These are phyloP conservation scores for Violaceomyces palustris DNA, from an alignment of 1,284 basidiomycete species.

Conservation along the genomic window DNA sequence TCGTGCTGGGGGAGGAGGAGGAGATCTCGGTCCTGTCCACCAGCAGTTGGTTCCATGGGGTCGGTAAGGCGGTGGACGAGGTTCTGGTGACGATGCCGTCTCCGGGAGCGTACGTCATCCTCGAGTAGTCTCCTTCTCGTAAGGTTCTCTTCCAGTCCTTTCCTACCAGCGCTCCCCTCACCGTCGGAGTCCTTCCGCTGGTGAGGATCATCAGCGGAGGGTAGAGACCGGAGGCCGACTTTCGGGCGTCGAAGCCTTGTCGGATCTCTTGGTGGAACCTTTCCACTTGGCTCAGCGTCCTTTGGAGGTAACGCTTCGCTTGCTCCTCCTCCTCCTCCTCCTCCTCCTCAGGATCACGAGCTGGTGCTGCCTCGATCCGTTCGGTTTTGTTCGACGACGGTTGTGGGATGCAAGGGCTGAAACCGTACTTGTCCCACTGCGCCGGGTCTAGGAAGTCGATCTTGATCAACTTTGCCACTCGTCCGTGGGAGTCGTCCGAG, in stretches of 20 bases:
- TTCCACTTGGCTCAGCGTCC: constrained; percentile 27
- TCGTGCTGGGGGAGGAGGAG: not conserved
- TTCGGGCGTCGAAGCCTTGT: constrained; percentile 20
- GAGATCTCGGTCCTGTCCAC: constrained; percentile 11
- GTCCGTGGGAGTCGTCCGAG: constrained; percentile 11
- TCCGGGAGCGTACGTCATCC: constrained; percentile 31
- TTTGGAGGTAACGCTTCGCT: constrained; percentile 17
- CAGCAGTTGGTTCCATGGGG: constrained; percentile 19
- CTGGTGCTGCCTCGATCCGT: constrained; percentile 7
- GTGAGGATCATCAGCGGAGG: constrained; percentile 50
- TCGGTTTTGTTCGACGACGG: too few species aligned
- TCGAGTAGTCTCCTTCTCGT: constrained; percentile 21
- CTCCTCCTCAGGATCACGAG: constrained; percentile 1
- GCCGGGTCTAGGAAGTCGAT: constrained; percentile 31
- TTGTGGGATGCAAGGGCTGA: constrained; percentile 32
- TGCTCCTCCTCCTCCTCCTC: not conserved
- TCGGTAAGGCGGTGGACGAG: constrained; percentile 39
- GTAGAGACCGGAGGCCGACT: constrained; percentile 17
- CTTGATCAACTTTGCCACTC: constrained; percentile 23
- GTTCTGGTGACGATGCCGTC: constrained; percentile 51
- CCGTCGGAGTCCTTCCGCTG: constrained; percentile 44
- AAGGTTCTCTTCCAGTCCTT: constrained; percentile 21
- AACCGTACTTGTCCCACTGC: constrained; percentile 26
- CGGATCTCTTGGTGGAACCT: constrained; percentile 41
- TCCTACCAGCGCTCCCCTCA: constrained; percentile 45